Conservation (phyloP, 2,329 filamentous ascomycete genomes). For the Fusarium sp. region DNA sequence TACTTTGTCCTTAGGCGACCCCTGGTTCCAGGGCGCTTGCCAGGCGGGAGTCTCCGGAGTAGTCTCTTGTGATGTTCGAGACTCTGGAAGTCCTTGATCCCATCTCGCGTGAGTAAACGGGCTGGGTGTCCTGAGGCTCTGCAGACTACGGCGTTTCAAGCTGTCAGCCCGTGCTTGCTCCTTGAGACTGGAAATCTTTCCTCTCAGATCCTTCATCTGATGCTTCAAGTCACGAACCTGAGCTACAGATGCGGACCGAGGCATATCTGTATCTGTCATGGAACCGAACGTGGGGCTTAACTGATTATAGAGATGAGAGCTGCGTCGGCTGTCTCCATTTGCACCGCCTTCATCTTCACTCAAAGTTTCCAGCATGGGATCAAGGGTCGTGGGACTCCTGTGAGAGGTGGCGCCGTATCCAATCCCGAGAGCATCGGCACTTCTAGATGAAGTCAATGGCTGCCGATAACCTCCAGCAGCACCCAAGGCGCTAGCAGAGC, state of each 20-base stretch:
- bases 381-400: slow-evolving; percentile 53
- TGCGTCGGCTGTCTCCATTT: slow-evolving; percentile 32
- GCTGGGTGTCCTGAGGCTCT: slow-evolving; percentile 78
- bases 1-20: slow-evolving; percentile 15
- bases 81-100: slow-evolving; percentile 44
- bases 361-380: slow-evolving; percentile 60
- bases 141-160: slow-evolving; percentile 78
- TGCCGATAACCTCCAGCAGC: slow-evolving; percentile 67
- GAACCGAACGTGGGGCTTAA: slow-evolving; percentile 58
- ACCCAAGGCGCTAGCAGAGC: slow-evolving; percentile 72
- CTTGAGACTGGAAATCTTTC: slow-evolving; percentile 82
- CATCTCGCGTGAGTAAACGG: slow-evolving; percentile 76
- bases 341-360: slow-evolving; percentile 60
- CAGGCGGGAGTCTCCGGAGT: slow-evolving; percentile 32
- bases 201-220: slow-evolving; percentile 86
- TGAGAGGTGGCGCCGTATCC: slow-evolving; percentile 44
- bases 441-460: slow-evolving; percentile 55
- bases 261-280: slow-evolving; percentile 59
- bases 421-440: slow-evolving; percentile 52
- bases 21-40: slow-evolving; percentile 26
- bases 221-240: slow-evolving; percentile 79
- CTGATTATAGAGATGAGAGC: slow-evolving; percentile 44
- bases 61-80: slow-evolving; percentile 29
- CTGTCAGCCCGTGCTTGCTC: slow-evolving; percentile 83
- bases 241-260: slow-evolving; percentile 75